Evolutionary conservation across 2,329 filamentous ascomycete species (phyloP), one percentile per base, ranked within the genome.

Genomic region (Zopfia rhizophila): DNA sequence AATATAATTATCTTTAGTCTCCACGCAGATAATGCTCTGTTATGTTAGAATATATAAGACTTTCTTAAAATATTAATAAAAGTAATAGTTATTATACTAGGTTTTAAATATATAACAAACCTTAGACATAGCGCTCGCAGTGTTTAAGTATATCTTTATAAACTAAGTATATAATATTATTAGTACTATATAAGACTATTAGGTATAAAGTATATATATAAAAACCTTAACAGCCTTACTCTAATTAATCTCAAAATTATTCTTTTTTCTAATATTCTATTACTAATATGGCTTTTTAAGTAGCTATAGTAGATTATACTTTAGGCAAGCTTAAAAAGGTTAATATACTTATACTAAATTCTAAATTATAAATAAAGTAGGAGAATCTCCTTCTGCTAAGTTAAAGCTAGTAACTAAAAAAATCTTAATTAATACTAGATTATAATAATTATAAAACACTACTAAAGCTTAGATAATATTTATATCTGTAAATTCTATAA

Each of bases 31-130:
- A 11, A 35, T 36, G 4, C 2, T 13, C 23, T 61, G 53, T 21
- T 12, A 45, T 31, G 42, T 46, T 2, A 61, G 12, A 35, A 19
- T 13, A 27, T 48, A 27, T 16, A 35, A 39, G 40, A 66, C 0
- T 21, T 53, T 10, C 61, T 50, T 18, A 35, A 68, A 48, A 38
- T 69, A 69, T 3, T 48, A 2, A 16, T 44, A 16, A 72, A 81
- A 55, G 72, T 56, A 0, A 68, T 72, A 14, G 79, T 66, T 14
- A 77, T 61, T 13, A 76, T 45, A 52, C 60, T 62, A 67, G 3
- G 11, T 10, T 12, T 54, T 40, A 23, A 62, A 67, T 8, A 12
- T 38, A 0, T 13, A 4, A 3, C 8, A 51, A 3, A 72, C 55
- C 1, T 21, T 13, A 1, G n/a, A 3, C 58, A 65, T 65, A 2